These are phyloP conservation scores for Hemerocallis citrina DNA, from an alignment of 106 monocot species.

Conservation along the genomic window DNA sequence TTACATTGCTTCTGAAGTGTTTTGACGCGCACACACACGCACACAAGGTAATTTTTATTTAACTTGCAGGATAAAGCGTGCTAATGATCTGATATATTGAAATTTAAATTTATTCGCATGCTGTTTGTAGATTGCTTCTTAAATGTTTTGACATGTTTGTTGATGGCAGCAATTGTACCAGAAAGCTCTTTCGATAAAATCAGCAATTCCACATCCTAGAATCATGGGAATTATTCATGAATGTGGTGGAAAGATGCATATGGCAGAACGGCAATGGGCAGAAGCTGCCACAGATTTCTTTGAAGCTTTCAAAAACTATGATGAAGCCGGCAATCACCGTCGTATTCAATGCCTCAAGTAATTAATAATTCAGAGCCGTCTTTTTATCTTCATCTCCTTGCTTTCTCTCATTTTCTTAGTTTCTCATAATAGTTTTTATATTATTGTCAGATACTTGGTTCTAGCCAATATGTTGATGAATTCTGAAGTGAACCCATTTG, in stretches of 20 bases:
- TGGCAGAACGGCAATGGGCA: slow-evolving; percentile 86
- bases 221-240: slow-evolving; percentile 96
- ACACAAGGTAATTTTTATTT: background rate
- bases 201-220: slow-evolving; percentile 90
- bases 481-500: slow-evolving; percentile 99
- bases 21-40: background rate
- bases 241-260: slow-evolving; percentile 97
- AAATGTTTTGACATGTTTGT: slow-evolving; percentile 5
- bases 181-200: slow-evolving; percentile 90
- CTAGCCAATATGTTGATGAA: slow-evolving; percentile 99
- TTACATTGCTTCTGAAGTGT: background rate
- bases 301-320: slow-evolving; percentile 97
- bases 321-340: slow-evolving; percentile 96
- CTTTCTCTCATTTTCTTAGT: background rate
- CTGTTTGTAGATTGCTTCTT: background rate
- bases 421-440: background rate
- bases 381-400: background rate
- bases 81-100: too few species aligned
- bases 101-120: too few species aligned
- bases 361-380: background rate
- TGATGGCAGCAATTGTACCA: slow-evolving; percentile 65
- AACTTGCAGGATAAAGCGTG: too few species aligned
- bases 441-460: slow-evolving; percentile 73
- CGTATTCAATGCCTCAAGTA: slow-evolving; percentile 99
- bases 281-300: slow-evolving; percentile 96